Conservation (phyloP, 352 stramenopile species). For the Phytophthora fragariaefolia region DNA sequence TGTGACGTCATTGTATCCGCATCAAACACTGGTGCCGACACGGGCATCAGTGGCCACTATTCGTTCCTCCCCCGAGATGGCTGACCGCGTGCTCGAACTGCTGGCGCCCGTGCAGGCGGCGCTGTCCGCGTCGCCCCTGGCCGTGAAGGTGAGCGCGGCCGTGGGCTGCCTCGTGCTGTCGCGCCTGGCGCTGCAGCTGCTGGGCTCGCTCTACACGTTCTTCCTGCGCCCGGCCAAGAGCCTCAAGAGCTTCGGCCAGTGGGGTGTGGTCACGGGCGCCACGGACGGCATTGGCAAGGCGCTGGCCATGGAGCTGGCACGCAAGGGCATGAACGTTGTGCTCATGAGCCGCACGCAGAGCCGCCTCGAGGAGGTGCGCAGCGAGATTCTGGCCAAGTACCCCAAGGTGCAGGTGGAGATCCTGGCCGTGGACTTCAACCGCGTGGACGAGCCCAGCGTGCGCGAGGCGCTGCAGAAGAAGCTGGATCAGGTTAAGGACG, state of each 20-base stretch:
- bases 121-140: slow-evolving; percentile 41
- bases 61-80: slow-evolving; percentile 25
- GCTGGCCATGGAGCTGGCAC: slow-evolving; percentile 94
- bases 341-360: slow-evolving; percentile 98
- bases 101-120: slow-evolving; percentile 40
- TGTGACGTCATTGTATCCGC: slow-evolving; percentile 26
- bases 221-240: slow-evolving; percentile 95
- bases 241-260: slow-evolving; percentile 96
- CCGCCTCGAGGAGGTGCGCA: slow-evolving; percentile 93
- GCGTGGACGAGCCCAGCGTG: slow-evolving; percentile 83
- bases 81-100: slow-evolving; percentile 30
- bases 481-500: slow-evolving; percentile 85
- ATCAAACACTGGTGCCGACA: background rate
- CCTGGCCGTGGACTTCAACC: slow-evolving; percentile 95
- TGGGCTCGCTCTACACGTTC: slow-evolving; percentile 72
- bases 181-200: slow-evolving; percentile 58
- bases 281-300: slow-evolving; percentile 95
- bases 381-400: slow-evolving; percentile 95
- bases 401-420: slow-evolving; percentile 87
- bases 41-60: slow-evolving; percentile 24
- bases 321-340: slow-evolving; percentile 97
- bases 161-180: slow-evolving; percentile 59
- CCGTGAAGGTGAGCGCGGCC: slow-evolving; percentile 49
- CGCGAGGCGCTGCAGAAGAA: slow-evolving; percentile 58
- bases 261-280: slow-evolving; percentile 97